Base-by-base conservation (phyloP, 139 green algal genomes). In the Chlorella sp. region DNA sequence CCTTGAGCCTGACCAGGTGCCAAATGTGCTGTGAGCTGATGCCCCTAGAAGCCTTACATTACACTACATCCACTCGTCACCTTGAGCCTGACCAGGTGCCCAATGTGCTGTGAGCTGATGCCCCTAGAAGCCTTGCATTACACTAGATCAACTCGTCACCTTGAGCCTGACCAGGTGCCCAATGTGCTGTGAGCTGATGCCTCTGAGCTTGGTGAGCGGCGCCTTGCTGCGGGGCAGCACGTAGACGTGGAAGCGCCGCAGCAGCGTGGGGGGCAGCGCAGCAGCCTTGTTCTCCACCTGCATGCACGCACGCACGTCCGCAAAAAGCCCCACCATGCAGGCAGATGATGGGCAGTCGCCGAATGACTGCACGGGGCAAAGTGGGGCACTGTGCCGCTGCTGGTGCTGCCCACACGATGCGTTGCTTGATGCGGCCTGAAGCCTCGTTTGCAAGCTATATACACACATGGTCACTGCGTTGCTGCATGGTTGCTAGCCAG, bases 181-280 rank as follows among this genome's bases (percentile, higher is more conserved):
- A 35, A 99, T 89, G 69, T 93, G 77, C 60, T 74, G 49, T 32
- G 95, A 84, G 6, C 65, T 77, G 23, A 99, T 85, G 0, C 80
- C 71, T 2, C 95, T 82, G 74, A 99, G 64, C 29, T 76, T 81
- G 17, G 85, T 27, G 10, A 67, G 55, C 26, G 78, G 69, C 35
- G 75, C 76, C 67, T 88, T 88, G 55, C 29, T 74, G 26, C 73
- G 70, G 0, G 82, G 74, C 5, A 63, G 75, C 34, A 98, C 74
- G 62, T 92, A 85, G 14, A 98, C 85, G 72, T 98, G 90, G 78
- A 91, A 99, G 33, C 95, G 85, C 1, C 95, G 88, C 71, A 84
- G 79, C 59, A 99, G 86, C 20, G 83, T 73, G 17, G 88, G 30
- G 5, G 95, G 94, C 63, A 98, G 61, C 26, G 60, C 50, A 35